Percentiles rank a stretch among this genome's conserved stretches.
These are phyloP conservation scores for Actinomortierella wolfii DNA, from an alignment of 371 early-diverging fungal genomes.

Conservation along the genomic window DNA sequence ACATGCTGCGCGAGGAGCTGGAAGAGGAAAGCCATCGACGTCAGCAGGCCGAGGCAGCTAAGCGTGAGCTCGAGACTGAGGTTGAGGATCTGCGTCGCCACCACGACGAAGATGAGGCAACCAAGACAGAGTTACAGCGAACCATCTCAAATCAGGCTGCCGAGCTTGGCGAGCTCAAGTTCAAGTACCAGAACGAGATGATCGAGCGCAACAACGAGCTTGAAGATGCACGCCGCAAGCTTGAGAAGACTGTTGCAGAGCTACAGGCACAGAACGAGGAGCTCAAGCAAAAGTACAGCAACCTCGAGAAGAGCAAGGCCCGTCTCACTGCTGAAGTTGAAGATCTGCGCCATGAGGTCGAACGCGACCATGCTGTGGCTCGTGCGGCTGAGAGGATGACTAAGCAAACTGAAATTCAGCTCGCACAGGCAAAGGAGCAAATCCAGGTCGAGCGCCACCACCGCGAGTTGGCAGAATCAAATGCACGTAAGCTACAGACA, in stretches of 20 bases:
- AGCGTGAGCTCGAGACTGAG: constrained; percentile 41
- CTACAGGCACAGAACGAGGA: constrained; percentile 63
- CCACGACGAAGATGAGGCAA: constrained; percentile 71
- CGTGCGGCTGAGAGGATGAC: constrained; percentile 62
- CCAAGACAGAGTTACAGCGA: constrained; percentile 59
- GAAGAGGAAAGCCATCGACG: constrained; percentile 68
- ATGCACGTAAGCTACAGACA: constrained; percentile 60
- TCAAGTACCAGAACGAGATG: constrained; percentile 64
- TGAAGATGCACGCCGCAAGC: constrained; percentile 64
- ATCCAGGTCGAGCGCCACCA: constrained; percentile 71
- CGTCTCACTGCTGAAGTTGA: constrained; percentile 72
- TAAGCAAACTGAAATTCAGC: constrained; percentile 64
- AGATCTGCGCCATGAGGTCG: constrained; percentile 71
- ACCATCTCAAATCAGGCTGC: constrained; percentile 60
- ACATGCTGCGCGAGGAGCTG: constrained; percentile 58
- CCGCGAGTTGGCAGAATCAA: constrained; percentile 65
- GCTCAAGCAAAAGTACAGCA: constrained; percentile 51
- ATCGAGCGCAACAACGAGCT: constrained; percentile 58
- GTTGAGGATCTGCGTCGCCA: constrained; percentile 61
- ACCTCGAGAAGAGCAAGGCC: constrained; percentile 70
- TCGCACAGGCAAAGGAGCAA: constrained; percentile 52
- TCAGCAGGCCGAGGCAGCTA: constrained; percentile 45
- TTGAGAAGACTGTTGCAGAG: constrained; percentile 69
- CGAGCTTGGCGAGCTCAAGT: constrained; percentile 74
- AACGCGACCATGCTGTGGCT: constrained; percentile 70